Evolutionary conservation across 495 filamentous ascomycete genomes (phyloP).

Genomic region (Podospora appendiculata): DNA sequence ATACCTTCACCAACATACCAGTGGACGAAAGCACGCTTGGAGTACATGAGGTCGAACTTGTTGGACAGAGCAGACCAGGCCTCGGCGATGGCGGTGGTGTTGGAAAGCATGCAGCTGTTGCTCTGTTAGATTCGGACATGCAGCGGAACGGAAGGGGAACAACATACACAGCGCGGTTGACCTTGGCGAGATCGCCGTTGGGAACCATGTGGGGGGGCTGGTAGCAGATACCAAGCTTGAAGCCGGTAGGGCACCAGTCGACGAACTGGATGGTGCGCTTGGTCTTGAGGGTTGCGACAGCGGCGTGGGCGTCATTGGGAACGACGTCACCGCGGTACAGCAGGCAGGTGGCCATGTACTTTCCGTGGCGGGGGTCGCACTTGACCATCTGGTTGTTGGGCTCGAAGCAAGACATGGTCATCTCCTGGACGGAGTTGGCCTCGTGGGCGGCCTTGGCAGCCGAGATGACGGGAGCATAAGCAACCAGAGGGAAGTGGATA

Average conservation of each 20-base stretch:
- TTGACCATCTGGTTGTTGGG: conserved; percentile 96
- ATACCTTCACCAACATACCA: conserved; percentile 99
- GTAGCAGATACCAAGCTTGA: conserved; percentile 99
- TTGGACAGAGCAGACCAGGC: conserved; percentile 94
- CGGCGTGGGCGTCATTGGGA: conserved; percentile 85
- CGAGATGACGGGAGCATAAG: conserved; percentile 91
- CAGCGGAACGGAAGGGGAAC: neutral
- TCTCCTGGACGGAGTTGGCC: conserved; percentile 79
- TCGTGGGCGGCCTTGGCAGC: conserved; percentile 92
- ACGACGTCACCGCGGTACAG: conserved; percentile 98
- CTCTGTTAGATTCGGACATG: conserved; percentile 14
- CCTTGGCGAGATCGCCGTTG: conserved; percentile 93
- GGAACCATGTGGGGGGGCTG: conserved; percentile 92
- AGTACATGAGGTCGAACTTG: conserved; percentile 99
- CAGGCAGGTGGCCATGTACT: conserved; percentile 99
- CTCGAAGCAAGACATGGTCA: conserved; percentile 83
- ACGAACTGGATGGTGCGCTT: conserved; percentile 99
- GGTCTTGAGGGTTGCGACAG: conserved; percentile 93
- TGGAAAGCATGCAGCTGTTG: conserved; percentile 91
- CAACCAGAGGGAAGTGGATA: conserved; percentile 98
- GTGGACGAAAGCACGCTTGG: conserved; percentile 99
- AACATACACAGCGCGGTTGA: conserved; percentile 93
- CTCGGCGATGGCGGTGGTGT: conserved; percentile 98
- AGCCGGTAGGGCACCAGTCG: conserved; percentile 99
- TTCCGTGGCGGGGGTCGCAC: conserved; percentile 96